Evolutionary conservation across 2,329 filamentous ascomycete genomes (phyloP).

Genomic region (Stenocarpella maydis): DNA sequence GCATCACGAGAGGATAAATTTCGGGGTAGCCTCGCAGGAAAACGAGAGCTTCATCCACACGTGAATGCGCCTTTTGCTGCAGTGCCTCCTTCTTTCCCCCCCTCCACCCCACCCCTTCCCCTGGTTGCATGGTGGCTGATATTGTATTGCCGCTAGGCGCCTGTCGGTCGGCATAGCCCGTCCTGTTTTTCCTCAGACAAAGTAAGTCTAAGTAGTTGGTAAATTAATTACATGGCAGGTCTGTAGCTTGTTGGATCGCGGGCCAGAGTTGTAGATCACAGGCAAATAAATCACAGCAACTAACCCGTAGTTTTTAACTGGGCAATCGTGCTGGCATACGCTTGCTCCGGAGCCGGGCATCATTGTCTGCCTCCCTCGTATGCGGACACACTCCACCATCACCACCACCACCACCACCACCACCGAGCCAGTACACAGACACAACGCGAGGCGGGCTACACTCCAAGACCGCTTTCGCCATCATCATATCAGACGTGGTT

Average conservation of each 20-base stretch:
- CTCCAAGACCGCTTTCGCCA: no score
- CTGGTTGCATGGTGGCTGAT: background rate
- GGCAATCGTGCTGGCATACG: constrained; percentile 3
- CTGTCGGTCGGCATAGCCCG: constrained; percentile 16
- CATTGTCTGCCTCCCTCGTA: no score
- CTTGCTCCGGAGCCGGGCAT: background rate
- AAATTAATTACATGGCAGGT: no score
- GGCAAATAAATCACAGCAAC: no score
- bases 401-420: no score
- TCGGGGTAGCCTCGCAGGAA: constrained; percentile 19
- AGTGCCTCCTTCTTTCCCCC: background rate
- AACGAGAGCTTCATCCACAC: background rate
- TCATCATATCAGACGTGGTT: background rate
- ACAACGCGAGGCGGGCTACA: background rate
- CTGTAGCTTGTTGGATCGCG: background rate
- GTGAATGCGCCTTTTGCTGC: no score
- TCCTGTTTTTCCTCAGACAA: constrained; percentile 4
- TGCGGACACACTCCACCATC: no score
- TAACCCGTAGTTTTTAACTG: constrained; percentile 3
- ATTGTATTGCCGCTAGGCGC: background rate
- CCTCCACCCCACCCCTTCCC: background rate
- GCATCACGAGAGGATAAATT: constrained; percentile 3
- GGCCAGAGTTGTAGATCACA: background rate
- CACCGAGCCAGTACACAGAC: no score
- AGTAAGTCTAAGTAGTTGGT: background rate